Evolutionary conservation across 805 yeast species (phyloP).

Genomic region (Pichia occidentalis): DNA sequence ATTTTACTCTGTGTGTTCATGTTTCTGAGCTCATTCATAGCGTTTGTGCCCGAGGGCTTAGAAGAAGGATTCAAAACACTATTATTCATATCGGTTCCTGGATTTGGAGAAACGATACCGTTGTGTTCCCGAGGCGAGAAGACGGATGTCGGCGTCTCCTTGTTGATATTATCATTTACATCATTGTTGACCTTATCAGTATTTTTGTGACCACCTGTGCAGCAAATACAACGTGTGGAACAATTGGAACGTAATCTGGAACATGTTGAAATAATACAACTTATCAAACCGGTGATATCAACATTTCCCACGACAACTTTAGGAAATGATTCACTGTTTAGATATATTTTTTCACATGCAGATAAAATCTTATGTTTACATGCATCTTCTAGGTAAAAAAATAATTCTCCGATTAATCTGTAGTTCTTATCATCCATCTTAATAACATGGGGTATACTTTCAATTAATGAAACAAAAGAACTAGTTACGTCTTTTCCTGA

Average conservation of each 20-base stretch:
- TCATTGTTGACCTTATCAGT: too few species aligned
- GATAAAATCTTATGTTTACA: constrained; percentile 30
- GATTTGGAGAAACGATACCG: too few species aligned
- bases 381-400: constrained; percentile 30
- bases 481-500: background rate
- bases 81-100: too few species aligned
- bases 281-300: constrained; percentile 34
- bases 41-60: too few species aligned
- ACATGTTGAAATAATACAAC: constrained; percentile 42
- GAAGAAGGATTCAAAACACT: too few species aligned
- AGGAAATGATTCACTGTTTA: constrained; percentile 38
- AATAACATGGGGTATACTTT: constrained; percentile 5
- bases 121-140: too few species aligned
- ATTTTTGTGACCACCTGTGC: too few species aligned
- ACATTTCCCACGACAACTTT: constrained; percentile 14
- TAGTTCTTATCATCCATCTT: constrained; percentile 4
- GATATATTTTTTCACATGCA: constrained; percentile 35
- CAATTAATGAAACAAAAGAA: constrained; percentile 5
- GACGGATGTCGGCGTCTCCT: too few species aligned
- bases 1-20: too few species aligned
- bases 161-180: too few species aligned
- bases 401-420: constrained; percentile 32
- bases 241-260: constrained; percentile 34
- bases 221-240: too few species aligned
- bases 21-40: too few species aligned